These are phyloP conservation scores for Solanum appendiculatum DNA, from an alignment of 257 asterid genomes.

Conservation along the genomic window DNA sequence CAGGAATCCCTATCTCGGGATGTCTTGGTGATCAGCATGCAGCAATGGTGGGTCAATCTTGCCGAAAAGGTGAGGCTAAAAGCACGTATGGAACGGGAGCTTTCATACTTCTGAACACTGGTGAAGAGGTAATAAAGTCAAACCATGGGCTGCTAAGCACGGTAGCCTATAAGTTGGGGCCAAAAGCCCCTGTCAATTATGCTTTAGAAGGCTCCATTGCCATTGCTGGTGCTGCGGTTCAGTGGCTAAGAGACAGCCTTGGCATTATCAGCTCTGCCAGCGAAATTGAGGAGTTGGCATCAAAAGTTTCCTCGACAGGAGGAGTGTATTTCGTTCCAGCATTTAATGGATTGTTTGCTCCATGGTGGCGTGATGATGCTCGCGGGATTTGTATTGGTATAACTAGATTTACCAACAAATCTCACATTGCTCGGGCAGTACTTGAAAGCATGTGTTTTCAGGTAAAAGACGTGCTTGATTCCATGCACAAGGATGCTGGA, in stretches of 20 bases:
- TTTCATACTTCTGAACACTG: constrained; percentile 77
- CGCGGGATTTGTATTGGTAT: constrained; percentile 86
- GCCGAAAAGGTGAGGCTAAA: constrained; percentile 81
- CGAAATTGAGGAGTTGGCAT: constrained; percentile 86
- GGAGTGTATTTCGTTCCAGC: constrained; percentile 98
- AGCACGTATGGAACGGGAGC: constrained; percentile 97
- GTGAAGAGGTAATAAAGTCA: constrained; percentile 51
- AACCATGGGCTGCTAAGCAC: constrained; percentile 79
- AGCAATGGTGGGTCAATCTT: constrained; percentile 93
- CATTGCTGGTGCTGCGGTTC: constrained; percentile 97
- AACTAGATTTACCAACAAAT: constrained; percentile 84
- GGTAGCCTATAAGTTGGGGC: constrained; percentile 80
- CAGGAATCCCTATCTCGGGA: constrained; percentile 77
- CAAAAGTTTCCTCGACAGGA: constrained; percentile 57
- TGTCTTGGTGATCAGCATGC: constrained; percentile 98
- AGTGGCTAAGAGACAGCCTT: constrained; percentile 94
- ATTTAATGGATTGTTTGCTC: constrained; percentile 90
- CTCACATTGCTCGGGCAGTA: constrained; percentile 90
- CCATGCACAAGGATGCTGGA: constrained; percentile 90
- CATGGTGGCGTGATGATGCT: constrained; percentile 99
- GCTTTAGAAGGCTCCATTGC: constrained; percentile 98
- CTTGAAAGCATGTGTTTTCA: constrained; percentile 99
- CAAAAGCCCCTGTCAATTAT: constrained; percentile 66
- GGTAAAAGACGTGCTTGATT: constrained; percentile 84
- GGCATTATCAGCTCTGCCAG: constrained; percentile 68